These are phyloP conservation scores for Xylaria acuta DNA, from an alignment of 495 filamentous ascomycete species.

Conservation along the genomic window DNA sequence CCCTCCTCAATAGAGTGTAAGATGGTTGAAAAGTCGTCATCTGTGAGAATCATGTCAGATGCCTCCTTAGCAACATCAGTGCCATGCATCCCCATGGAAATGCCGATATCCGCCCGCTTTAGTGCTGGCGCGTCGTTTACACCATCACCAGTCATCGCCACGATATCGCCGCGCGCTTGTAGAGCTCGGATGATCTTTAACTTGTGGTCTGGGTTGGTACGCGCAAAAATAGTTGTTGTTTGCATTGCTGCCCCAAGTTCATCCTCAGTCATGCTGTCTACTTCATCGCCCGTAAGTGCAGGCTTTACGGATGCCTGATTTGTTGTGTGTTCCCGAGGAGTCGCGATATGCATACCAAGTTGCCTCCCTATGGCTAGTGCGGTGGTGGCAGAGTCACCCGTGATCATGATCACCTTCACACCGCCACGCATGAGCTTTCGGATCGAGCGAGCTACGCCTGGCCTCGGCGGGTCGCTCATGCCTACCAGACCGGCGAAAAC, in stretches of 20 bases:
- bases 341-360: constrained; percentile 81
- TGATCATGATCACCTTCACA: constrained; percentile 98
- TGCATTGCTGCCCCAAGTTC: constrained; percentile 84
- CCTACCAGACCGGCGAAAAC: constrained; percentile 92
- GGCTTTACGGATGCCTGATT: constrained; percentile 62
- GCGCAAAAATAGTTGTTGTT: constrained; percentile 90
- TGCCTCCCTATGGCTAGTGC: constrained; percentile 91
- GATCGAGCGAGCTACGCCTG: constrained; percentile 88
- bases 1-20: constrained; percentile 96
- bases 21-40: constrained; percentile 98
- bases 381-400: constrained; percentile 92
- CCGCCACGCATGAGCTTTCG: constrained; percentile 89
- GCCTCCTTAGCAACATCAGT: constrained; percentile 99
- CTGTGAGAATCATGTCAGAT: constrained; percentile 98
- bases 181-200: constrained; percentile 93
- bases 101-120: constrained; percentile 97
- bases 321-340: constrained; percentile 50
- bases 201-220: constrained; percentile 96
- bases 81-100: constrained; percentile 93
- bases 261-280: constrained; percentile 85
- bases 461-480: constrained; percentile 94
- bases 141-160: constrained; percentile 98
- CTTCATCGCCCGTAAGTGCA: constrained; percentile 85
- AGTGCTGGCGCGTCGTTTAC: constrained; percentile 97
- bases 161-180: constrained; percentile 92